A percentile compares a stretch with the other conserved stretches of the same genome.
These are phyloP conservation scores for Zelonia costaricensis DNA, from an alignment of 208 protist genomes.

Conservation along the genomic window DNA sequence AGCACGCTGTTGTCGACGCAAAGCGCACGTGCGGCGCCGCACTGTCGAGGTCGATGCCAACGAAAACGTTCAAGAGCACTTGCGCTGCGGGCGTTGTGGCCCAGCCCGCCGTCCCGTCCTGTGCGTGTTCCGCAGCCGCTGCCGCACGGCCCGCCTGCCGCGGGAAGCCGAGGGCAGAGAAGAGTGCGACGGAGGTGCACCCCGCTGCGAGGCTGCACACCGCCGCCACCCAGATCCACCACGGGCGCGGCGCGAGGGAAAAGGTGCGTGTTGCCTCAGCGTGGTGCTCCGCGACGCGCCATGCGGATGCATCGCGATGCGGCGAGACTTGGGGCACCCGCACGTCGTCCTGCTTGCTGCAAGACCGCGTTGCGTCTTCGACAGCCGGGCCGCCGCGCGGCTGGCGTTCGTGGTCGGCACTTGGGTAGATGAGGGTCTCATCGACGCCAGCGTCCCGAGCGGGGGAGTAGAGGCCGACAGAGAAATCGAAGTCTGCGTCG, in stretches of 20 bases:
- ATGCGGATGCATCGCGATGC: too few relatives aligned
- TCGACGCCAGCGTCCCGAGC: not conserved
- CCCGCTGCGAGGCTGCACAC: not conserved
- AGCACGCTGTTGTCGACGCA: not conserved
- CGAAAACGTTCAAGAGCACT: not conserved
- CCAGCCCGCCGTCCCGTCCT: conserved; percentile 2
- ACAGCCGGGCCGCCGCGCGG: too few relatives aligned
- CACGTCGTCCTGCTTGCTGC: too few relatives aligned
- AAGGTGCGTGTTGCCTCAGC: too few relatives aligned
- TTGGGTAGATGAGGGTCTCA: conserved; percentile 2
- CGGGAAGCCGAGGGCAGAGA: not conserved
- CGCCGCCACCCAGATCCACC: conserved; percentile 3
- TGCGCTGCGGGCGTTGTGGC: not conserved
- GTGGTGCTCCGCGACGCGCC: too few relatives aligned
- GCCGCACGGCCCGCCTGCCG: not conserved
- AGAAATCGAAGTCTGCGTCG: not conserved
- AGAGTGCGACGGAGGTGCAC: conserved; percentile 1
- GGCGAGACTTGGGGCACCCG: too few relatives aligned
- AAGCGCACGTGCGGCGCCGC: not conserved
- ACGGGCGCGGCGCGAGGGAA: conserved; percentile 1
- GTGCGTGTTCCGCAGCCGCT: too few relatives aligned
- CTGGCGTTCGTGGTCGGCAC: too few relatives aligned
- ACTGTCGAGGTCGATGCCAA: not conserved
- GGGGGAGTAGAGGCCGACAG: not conserved
- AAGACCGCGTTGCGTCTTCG: too few relatives aligned